Base-by-base conservation (phyloP, 148 eudicot genomes). In the Arctostaphylos glauca region DNA sequence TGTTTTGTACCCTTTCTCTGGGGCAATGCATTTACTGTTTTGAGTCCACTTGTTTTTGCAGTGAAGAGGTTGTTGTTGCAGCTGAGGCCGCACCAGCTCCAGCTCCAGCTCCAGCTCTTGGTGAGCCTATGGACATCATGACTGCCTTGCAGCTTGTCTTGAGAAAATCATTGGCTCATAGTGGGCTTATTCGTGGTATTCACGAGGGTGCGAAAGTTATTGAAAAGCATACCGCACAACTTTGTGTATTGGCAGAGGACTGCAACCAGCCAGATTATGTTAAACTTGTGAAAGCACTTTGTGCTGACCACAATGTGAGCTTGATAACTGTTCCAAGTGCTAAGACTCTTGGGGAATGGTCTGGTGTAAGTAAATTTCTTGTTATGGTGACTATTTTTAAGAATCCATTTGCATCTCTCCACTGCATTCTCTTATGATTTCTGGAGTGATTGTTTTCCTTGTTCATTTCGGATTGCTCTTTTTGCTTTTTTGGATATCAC, bases 201-300 rank as follows among this genome's bases (percentile, higher is more conserved):
- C 38, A 31, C 1, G 38, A 31, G 38, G 38, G 38, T 31, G 38
- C 38, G 38, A 86, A 88, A 80, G 87, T 84, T 46, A 86, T 88
- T 18, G 90, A 88, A 70, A 88, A 86, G 85, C 83, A 88, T 84
- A 85, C 84, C 25, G 90, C 90, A 2, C 90, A 88, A 80, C 88
- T 88, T 23, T 86, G 88, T 82, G 87, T 88, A 14, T 46, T 86
- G 49, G 90, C 88, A 0, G 90, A 88, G 85, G 90, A 88, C 41
- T 88, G 90, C 66, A 84, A 88, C 84, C 88, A 86, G 81, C 85
- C 87, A 15, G 88, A 88, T 82, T 86, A 88, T 55, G 82, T 85
- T 19, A 88, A 88, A 67, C 73, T 88, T 25, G 88, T 86, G 88
- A 88, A 15, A 31, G 38, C 38, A 31, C 38, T 31, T 31, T 31